Evolutionary conservation across 2,329 filamentous ascomycete species (phyloP).

Genomic region (Diaporthe caulivora): DNA sequence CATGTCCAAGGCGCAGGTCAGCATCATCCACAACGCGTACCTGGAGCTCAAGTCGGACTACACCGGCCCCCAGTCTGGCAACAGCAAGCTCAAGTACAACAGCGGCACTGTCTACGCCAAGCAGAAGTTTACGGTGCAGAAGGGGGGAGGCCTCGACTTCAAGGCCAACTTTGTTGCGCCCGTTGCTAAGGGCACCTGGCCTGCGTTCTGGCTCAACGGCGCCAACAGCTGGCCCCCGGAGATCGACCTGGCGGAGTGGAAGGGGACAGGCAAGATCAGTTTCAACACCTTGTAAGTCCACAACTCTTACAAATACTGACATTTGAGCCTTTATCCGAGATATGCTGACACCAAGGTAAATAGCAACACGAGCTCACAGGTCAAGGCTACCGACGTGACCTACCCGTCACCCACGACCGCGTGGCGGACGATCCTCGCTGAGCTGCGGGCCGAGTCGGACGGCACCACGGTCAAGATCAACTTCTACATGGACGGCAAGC

Average conservation of each 20-base stretch:
- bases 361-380: conserved; percentile 55
- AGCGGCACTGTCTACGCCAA: conserved; percentile 56
- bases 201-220: conserved; percentile 67
- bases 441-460: conserved; percentile 60
- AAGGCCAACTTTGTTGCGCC: conserved; percentile 53
- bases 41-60: conserved; percentile 60
- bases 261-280: conserved; percentile 63
- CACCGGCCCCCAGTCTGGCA: conserved; percentile 52
- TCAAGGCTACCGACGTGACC: conserved; percentile 57
- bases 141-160: conserved; percentile 54
- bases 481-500: conserved; percentile 63
- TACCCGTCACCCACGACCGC: conserved; percentile 56
- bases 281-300: conserved; percentile 60
- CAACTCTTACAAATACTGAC: neutral
- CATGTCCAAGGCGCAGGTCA: conserved; percentile 61
- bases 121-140: conserved; percentile 52
- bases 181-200: conserved; percentile 61
- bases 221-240: conserved; percentile 67
- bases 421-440: conserved; percentile 62
- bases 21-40: conserved; percentile 52
- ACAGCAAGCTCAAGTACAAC: conserved; percentile 61
- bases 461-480: conserved; percentile 61
- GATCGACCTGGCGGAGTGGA: conserved; percentile 70
- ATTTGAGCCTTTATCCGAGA: too few species aligned
- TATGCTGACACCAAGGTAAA: neutral